A percentile compares a stretch with the other conserved stretches of the same genome.
Conservation (phyloP, 139 green algal genomes). For the Chlamydomonas sp. region DNA sequence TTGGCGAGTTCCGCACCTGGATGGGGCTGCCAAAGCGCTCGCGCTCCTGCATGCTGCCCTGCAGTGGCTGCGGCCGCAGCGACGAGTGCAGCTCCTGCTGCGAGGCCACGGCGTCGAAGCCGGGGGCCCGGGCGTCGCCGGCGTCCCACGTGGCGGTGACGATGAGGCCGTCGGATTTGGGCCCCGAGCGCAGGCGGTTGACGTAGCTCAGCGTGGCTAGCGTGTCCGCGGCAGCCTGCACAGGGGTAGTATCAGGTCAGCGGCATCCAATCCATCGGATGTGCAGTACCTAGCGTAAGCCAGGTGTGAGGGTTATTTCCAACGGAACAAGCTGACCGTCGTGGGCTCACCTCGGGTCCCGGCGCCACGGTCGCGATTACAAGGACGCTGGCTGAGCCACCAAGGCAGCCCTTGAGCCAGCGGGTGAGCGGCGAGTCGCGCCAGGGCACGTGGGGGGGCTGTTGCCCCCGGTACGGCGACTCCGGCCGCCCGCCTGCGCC, state of each 20-base stretch:
- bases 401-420: constrained; percentile 49
- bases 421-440: constrained; percentile 53
- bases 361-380: constrained; percentile 47
- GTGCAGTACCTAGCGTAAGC: no score
- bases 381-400: not conserved
- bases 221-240: constrained; percentile 51
- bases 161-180: constrained; percentile 33
- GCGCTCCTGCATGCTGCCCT: not conserved
- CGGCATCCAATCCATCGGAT: no score
- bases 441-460: constrained; percentile 50
- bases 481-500: not conserved
- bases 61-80: constrained; percentile 4
- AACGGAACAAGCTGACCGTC: no score
- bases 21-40: constrained; percentile 37
- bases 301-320: no score
- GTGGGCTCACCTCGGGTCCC: constrained; percentile 37
- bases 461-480: constrained; percentile 1
- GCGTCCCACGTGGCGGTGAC: constrained; percentile 55
- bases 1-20: constrained; percentile 17
- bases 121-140: not conserved
- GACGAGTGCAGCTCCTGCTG: constrained; percentile 22
- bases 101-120: not conserved
- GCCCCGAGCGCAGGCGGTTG: constrained; percentile 40
- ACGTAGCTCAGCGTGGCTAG: constrained; percentile 56
- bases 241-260: not conserved